These are phyloP conservation scores for Erodium texanum DNA, from an alignment of 441 rosid genomes.

Conservation along the genomic window DNA sequence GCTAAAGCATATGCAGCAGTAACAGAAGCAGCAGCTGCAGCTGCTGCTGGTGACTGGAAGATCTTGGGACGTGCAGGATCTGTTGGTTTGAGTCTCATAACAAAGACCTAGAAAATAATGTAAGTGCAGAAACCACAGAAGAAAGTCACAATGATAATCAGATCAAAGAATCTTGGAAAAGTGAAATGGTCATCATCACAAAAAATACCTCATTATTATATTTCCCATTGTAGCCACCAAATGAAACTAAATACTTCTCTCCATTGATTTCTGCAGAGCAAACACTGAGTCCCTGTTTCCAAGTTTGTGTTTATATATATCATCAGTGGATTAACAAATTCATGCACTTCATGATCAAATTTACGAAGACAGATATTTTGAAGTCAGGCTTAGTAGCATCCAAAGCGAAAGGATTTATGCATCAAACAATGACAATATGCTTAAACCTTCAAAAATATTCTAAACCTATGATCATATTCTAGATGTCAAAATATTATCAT, in stretches of 20 bases:
- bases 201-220: too few relatives aligned
- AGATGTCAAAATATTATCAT: not conserved
- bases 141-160: not conserved
- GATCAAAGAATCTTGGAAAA: too few relatives aligned
- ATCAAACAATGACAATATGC: not conserved
- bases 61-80: constrained; percentile 62
- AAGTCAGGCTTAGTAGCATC: not conserved
- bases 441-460: not conserved
- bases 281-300: constrained; percentile 60
- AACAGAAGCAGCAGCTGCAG: constrained; percentile 97
- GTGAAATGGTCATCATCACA: too few relatives aligned
- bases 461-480: not conserved
- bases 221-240: too few relatives aligned
- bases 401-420: constrained; percentile 7
- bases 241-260: too few relatives aligned
- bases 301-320: constrained; percentile 7
- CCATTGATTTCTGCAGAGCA: too few relatives aligned
- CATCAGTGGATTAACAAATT: constrained; percentile 6
- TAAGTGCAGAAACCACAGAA: constrained; percentile 14
- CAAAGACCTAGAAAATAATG: constrained; percentile 44
- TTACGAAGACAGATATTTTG: not conserved
- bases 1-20: constrained; percentile 90
- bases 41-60: constrained; percentile 90
- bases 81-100: constrained; percentile 66
- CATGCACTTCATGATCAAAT: not conserved